Evolutionary conservation across 2,329 filamentous ascomycete species (phyloP), one percentile per base, ranked within the genome.

Genomic region (Gaeumannomyces tritici): DNA sequence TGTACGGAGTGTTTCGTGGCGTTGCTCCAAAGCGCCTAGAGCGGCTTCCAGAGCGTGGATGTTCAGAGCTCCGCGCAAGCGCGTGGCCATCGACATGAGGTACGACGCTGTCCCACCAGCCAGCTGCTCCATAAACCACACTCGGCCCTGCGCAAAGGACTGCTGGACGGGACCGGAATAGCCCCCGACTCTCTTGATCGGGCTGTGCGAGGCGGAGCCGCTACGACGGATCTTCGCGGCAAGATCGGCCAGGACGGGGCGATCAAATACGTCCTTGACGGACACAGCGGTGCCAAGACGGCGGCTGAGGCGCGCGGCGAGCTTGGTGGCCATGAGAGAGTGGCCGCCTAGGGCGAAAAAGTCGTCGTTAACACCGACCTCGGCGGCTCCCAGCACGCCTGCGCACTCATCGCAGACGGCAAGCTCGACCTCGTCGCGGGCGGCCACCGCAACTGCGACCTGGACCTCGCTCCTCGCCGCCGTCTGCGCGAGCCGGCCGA

Each of bases 401-500:
- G 27, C 27, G 27, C 31, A 57, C n/a, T 57, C 55, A 18, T 57
- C 27, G 31, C 55, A 57, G 27, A 57, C 24, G 27, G 55, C 55
- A n/a, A 31, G 27, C 26, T 57, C 55, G 27, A 31, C n/a, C 8
- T 57, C 55, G 12, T 57, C 31, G 55, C 55, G 55, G 18, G 55
- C 27, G 9, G n/a, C 55, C 55, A 57, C 55, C 6, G 42, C 42
- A 11, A 47, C 18, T 8, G 42, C 42, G 42, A 18, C 42, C 42
- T 47, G 42, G 42, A n/a, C 42, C 55, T 57, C 26, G 8, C 31
- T 33, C 26, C 27, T 57, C 11, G 15, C 18, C 11, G 31, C 24
- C 18, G 55, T 57, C 15, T 28, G 24, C 27, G 55, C 55, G 18
- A 28, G 27, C 27, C 26, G 76, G 86, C 27, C 27, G 24, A 57